Conservation (phyloP, 352 stramenopile species). For the Globisporangium abappressorium region DNA sequence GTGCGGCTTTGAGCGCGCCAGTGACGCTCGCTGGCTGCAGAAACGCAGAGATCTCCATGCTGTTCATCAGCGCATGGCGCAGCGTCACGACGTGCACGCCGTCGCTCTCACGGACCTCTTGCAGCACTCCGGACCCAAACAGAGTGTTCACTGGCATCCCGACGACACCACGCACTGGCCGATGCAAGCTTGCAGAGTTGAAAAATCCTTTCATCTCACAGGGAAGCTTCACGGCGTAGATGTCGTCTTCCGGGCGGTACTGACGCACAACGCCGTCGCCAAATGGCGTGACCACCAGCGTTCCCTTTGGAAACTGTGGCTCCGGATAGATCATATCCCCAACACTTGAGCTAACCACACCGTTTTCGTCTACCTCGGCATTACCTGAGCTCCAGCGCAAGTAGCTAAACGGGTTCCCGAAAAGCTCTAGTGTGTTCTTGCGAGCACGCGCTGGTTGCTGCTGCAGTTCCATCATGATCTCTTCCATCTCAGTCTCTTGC, state of each 20-base stretch:
- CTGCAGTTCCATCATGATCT: conserved; percentile 24
- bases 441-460: conserved; percentile 16
- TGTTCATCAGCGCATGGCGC: conserved; percentile 44
- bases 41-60: conserved; percentile 50
- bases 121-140: conserved; percentile 64
- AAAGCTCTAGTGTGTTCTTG: conserved; percentile 68
- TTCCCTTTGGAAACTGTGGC: conserved; percentile 36
- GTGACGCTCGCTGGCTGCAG: conserved; percentile 56
- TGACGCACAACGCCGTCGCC: conserved; percentile 53
- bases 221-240: conserved; percentile 57
- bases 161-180: conserved; percentile 49
- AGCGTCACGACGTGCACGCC: conserved; percentile 71
- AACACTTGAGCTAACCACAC: background rate
- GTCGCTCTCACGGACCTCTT: conserved; percentile 55
- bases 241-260: conserved; percentile 42
- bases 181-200: conserved; percentile 24
- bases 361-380: conserved; percentile 10
- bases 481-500: conserved; percentile 37
- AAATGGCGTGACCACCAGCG: conserved; percentile 62
- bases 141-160: conserved; percentile 64
- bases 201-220: conserved; percentile 51
- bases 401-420: conserved; percentile 73
- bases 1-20: conserved; percentile 55
- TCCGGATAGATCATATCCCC: background rate
- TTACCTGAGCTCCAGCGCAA: conserved; percentile 40